Conservation (phyloP, 768 basidiomycete species). For the Brasilioporus rufonigricans region DNA sequence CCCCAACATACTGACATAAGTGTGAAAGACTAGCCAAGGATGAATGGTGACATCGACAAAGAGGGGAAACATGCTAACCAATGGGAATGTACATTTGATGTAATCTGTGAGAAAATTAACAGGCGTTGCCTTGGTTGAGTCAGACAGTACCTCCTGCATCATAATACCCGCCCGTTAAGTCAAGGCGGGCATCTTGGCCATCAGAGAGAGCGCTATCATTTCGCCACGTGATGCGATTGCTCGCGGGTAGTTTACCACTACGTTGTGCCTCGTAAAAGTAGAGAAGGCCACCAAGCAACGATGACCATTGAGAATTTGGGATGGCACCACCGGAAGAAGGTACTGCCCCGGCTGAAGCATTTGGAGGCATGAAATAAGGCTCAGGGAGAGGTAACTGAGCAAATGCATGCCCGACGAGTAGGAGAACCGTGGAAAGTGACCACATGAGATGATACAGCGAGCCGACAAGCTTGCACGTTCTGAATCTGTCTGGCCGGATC, state of each 20-base stretch:
- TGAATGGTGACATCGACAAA: background rate
- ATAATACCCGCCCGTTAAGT: slow-evolving; percentile 86
- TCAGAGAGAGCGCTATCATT: slow-evolving; percentile 79
- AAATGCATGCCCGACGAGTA: slow-evolving; percentile 28
- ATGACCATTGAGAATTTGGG: slow-evolving; percentile 82
- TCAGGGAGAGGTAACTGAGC: slow-evolving; percentile 65
- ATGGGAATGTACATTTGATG: slow-evolving; percentile 83
- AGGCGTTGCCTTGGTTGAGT: background rate
- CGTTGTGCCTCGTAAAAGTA: slow-evolving; percentile 94
- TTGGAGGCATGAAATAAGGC: slow-evolving; percentile 64
- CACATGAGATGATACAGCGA: slow-evolving; percentile 17
- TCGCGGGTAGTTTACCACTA: slow-evolving; percentile 65
- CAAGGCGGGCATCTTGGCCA: slow-evolving; percentile 68
- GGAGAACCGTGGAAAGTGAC: slow-evolving; percentile 11
- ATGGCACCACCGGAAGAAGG: slow-evolving; percentile 36
- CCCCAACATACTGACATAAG: slow-evolving; percentile 91
- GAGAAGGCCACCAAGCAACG: slow-evolving; percentile 72
- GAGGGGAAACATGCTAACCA: slow-evolving; percentile 45
- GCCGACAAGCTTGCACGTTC: background rate
- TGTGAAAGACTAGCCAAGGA: slow-evolving; percentile 58
- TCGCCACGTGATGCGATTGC: slow-evolving; percentile 82
- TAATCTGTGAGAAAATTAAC: slow-evolving; percentile 52
- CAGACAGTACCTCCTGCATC: slow-evolving; percentile 78
- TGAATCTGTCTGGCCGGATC: background rate
- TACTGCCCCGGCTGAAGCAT: slow-evolving; percentile 52